Evolutionary conservation across 768 basidiomycete species (phyloP), one percentile per base, ranked within the genome.

Genomic region (Ramaria sp.): DNA sequence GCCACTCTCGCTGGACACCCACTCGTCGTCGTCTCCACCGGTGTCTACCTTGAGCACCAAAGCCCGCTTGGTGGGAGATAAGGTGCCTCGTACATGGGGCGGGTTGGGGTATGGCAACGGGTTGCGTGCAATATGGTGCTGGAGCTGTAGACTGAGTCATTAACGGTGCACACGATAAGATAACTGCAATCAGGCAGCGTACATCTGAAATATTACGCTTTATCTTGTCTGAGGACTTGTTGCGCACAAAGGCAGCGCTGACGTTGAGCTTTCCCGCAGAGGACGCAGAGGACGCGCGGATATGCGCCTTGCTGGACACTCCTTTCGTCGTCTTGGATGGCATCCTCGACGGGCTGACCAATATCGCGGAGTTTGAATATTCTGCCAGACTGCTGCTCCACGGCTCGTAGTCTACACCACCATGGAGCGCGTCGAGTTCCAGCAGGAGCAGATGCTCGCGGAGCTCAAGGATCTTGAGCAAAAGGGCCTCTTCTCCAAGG

Each of bases 401-500:
- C 34, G 17, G 15, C 34, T 7, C 31, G 13, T 19, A 34, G 20
- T 10, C n/a, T 22, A 17, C 12, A 30, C 51, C 51, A 52, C 17
- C 51, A 94, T 97, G 93, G 93, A 97, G 78, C 80, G 90, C 62
- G 92, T 95, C 0, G 88, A 95, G 59, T 94, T 86, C 64, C 84
- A 94, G 71, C 88, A 94, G 70, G 92, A 95, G 83, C 86, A 89
- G 81, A 94, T 93, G 83, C 88, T 95, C 81, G 81, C 84, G 48
- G 93, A 96, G 83, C 86, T 95, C 67, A 93, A 91, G 70, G 91
- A 94, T 70, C 75, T 95, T 11, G 82, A 87, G 59, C 81, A 91
- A 63, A 91, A 88, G 70, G 80, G 79, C 62, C 70, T 96, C 41
- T 95, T 97, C 68, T 86, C 87, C 0, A 75, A 82, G 71, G 88